Evolutionary conservation across 164 flowering plant species (phyloP).

Genomic region (Macadamia tetraphylla): DNA sequence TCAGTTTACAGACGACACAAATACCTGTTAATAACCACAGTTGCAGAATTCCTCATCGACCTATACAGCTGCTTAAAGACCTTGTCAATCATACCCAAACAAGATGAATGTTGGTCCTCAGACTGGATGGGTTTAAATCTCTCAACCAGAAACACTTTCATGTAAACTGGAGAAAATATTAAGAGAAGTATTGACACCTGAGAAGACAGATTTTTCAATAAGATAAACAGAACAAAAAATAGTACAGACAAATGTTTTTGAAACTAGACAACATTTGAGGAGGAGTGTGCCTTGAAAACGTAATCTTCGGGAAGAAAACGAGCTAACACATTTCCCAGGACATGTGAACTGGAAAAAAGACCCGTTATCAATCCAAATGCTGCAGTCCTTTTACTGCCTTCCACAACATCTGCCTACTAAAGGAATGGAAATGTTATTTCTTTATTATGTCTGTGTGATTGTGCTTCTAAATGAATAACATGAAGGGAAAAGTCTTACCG

Average conservation of each 20-base stretch:
- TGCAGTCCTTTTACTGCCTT: constrained; percentile 56
- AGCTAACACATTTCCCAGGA: constrained; percentile 71
- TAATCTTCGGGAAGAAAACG: constrained; percentile 74
- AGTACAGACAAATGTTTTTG: not conserved
- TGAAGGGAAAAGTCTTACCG: constrained; percentile 35
- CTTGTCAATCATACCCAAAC: constrained; percentile 22
- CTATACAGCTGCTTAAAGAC: constrained; percentile 37
- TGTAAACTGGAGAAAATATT: constrained; percentile 52
- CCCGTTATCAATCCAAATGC: constrained; percentile 85
- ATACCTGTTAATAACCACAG: constrained; percentile 52
- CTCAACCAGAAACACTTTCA: constrained; percentile 64
- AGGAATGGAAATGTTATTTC: constrained; percentile 10
- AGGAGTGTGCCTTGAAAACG: constrained; percentile 52
- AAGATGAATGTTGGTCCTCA: constrained; percentile 24
- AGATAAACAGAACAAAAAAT: constrained; percentile 5
- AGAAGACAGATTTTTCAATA: constrained; percentile 11
- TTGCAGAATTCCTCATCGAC: constrained; percentile 61
- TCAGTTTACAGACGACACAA: not conserved
- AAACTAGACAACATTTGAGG: not conserved
- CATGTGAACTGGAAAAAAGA: constrained; percentile 73
- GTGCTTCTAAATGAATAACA: not conserved
- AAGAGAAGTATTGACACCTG: constrained; percentile 81
- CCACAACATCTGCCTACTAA: constrained; percentile 68
- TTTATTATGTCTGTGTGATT: not conserved
- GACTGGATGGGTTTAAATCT: constrained; percentile 37